These are phyloP conservation scores for Penicillium riverlandense DNA, from an alignment of 495 filamentous ascomycete species.

Conservation along the genomic window DNA sequence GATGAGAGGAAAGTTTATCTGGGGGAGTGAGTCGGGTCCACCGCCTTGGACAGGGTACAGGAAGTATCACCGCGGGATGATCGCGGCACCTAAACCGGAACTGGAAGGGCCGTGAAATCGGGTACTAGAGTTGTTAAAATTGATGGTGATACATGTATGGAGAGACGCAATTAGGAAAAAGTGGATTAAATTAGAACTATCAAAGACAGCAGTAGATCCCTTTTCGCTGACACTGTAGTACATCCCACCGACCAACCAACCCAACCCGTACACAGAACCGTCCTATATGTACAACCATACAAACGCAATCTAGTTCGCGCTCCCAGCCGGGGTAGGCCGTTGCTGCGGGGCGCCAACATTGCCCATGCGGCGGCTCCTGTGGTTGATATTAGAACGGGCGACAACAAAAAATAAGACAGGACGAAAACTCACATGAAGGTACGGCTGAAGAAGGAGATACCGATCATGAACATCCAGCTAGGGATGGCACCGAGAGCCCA, in stretches of 20 bases:
- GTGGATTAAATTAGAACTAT: neutral
- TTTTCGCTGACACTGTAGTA: neutral
- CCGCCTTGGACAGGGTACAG: no score
- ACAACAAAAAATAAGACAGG: neutral
- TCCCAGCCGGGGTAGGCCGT: constrained; percentile 16
- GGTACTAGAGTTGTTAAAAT: no score
- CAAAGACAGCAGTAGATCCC: no score
- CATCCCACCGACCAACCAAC: neutral
- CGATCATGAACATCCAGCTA: constrained; percentile 73
- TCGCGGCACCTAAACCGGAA: no score
- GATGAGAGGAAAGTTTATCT: neutral
- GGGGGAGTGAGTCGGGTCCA: no score
- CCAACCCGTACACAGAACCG: constrained; percentile 9
- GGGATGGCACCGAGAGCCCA: constrained; percentile 50
- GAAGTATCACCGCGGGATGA: no score
- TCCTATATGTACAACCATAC: constrained; percentile 19
- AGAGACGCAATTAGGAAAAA: neutral
- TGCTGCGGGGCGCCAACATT: constrained; percentile 23
- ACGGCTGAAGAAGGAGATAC: constrained; percentile 73
- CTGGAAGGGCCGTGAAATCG: no score
- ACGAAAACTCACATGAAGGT: constrained; percentile 69
- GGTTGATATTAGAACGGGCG: constrained; percentile 6
- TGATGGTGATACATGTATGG: neutral
- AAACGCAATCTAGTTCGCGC: constrained; percentile 17
- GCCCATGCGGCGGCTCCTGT: constrained; percentile 34